Evolutionary conservation across 805 yeast species (phyloP), one percentile per base, ranked within the genome.

Genomic region (Wickerhamomyces hampshirensis): DNA sequence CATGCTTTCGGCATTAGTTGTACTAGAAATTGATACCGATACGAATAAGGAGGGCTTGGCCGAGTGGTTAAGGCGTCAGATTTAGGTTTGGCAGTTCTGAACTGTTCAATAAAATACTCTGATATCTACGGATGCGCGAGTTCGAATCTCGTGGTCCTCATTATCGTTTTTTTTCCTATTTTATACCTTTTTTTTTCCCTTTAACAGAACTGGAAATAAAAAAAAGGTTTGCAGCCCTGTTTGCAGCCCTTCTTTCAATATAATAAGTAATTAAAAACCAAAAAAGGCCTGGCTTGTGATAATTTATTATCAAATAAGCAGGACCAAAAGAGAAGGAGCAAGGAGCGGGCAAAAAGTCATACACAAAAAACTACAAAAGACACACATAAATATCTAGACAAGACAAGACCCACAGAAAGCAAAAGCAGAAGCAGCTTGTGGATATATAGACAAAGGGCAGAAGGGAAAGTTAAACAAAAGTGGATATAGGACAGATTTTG

Each of bases 11-110:
- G 24, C 10, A 21, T 8, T 11, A 21, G 10, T 11, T 21, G 7
- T 21, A 8, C 11, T 11, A 21, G 24, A 8, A 21, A 21, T 21
- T 21, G 11, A 11, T 21, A 21, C 24, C 24, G 11, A 21, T 11
- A 11, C 11, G 44, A 41, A 37, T 33, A 10, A 40, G 44, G 66
- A 58, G 63, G 59, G 62, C 53, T 58, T 62, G 66, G 66, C 66
- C 66, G 66, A 62, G 66, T 61, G 66, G 66, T 62, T 60, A 62
- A 62, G 66, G 66, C 66, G 66, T 59, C 64, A 60, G 66, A 61
- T 62, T 62, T 62, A 62, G 67, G 67, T 21, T 11, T 21, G 24
- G 24, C 11, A 7, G 11, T 11, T 21, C 11, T 21, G 11, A 7
- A 21, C 7, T 8, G 24, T 21, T 7, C 24, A 7, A 8, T 11